Base-by-base conservation (phyloP, 2,329 filamentous ascomycete species). In the Elsinoe batatas region DNA sequence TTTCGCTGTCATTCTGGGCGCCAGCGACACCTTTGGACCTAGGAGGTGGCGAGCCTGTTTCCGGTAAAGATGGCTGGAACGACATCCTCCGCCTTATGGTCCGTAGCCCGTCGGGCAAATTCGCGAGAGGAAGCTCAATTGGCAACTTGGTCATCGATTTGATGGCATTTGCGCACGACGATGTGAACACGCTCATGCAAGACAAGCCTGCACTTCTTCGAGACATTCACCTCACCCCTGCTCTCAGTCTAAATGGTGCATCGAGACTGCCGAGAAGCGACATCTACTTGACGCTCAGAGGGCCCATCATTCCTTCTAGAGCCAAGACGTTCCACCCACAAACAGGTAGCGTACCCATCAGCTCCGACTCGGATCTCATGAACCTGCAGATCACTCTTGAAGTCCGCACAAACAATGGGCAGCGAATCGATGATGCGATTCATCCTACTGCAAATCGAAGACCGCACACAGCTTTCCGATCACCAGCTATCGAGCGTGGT, bases 211-310 rank as follows among this genome's bases (percentile, higher is more conserved):
- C 91, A 0, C 73, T 94, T 12, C 80, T 98, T 12, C 85, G 94
- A 51, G 84, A 86, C 53, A 81, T 97, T 58, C 78, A 79, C 57
- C 86, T 86, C 68, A 95, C 91, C 0, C 85, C 79, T 64, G 93
- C 93, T 68, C 91, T 97, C 69, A 93, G 91, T 1, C 97, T 98
- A 68, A 88, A 91, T 3, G 91, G 91, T 11, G 91, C 91, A 1
- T 91, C 93, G 0, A 90, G 86, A 0, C 91, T 89, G 67, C 79
- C 87, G 13, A 79, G 94, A 63, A 96, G 90, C 10, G 94, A 98
- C 68, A 97, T 98, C 51, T 98, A 98, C 67, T 71, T 98, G 43
- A 96, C 90, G 0, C 71, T 98, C 47, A 82, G 83, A 57, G 84
- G 89, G 60, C 87, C 89, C 0, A 77, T 84, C n/a, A 75, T 98